These are phyloP conservation scores for Starmerella gropengiesseri DNA, from an alignment of 805 yeast species.

Conservation along the genomic window DNA sequence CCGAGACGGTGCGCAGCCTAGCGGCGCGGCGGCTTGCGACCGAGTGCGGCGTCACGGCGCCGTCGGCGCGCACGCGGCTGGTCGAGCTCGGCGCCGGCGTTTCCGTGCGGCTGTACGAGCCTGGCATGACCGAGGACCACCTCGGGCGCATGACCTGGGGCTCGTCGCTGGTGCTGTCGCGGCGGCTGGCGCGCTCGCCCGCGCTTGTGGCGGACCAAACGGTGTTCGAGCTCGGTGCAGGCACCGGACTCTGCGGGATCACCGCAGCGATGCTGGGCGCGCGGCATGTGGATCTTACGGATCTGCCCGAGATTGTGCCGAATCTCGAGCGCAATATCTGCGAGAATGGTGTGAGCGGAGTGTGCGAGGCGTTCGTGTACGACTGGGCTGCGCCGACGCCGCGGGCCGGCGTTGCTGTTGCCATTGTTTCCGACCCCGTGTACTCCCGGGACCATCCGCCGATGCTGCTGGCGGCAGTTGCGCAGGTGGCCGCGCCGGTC, in stretches of 20 bases:
- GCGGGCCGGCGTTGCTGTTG: conserved; percentile 38
- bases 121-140: conserved; percentile 75
- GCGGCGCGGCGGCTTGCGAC: conserved; percentile 65
- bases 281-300: conserved; percentile 48
- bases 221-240: conserved; percentile 71
- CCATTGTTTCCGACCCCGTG: conserved; percentile 78
- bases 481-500: conserved; percentile 34
- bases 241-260: conserved; percentile 87
- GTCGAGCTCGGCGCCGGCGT: conserved; percentile 39
- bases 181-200: conserved; percentile 34
- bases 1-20: conserved; percentile 37
- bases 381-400: conserved; percentile 67
- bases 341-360: conserved; percentile 33
- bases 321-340: conserved; percentile 52
- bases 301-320: conserved; percentile 62
- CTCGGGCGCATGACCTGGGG: conserved; percentile 97
- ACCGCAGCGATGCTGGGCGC: conserved; percentile 45
- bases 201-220: conserved; percentile 24
- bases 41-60: conserved; percentile 75
- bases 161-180: conserved; percentile 61
- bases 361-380: conserved; percentile 39
- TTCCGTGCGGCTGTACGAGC: conserved; percentile 49
- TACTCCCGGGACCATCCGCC: conserved; percentile 74
- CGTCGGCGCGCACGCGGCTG: conserved; percentile 55
- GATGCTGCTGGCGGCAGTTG: conserved; percentile 55